Evolutionary conservation across 2,329 filamentous ascomycete species (phyloP).

Genomic region (Colletotrichum orchidophilum): DNA sequence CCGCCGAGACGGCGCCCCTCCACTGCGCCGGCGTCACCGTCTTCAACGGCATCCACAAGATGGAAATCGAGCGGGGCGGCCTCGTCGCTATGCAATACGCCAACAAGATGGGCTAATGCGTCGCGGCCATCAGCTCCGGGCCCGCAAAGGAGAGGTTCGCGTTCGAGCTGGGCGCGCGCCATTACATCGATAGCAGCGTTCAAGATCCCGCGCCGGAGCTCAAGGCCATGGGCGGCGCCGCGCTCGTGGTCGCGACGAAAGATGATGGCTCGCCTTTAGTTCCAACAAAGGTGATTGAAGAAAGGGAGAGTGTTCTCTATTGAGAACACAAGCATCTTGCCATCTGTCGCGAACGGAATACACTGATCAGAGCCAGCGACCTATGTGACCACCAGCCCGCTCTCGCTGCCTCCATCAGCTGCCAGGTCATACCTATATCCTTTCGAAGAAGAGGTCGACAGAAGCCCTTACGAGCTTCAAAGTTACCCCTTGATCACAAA

Average conservation of each 20-base stretch:
- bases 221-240: slow-evolving; percentile 66
- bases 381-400: no score
- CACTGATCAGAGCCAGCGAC: no score
- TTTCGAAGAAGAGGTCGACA: no score
- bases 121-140: slow-evolving; percentile 67
- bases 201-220: slow-evolving; percentile 59
- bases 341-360: no score
- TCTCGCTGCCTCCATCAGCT: no score
- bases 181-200: slow-evolving; percentile 52
- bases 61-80: slow-evolving; percentile 49
- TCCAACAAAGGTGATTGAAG: no score
- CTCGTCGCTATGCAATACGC: slow-evolving; percentile 68
- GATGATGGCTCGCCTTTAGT: no score
- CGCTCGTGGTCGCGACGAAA: slow-evolving; percentile 68
- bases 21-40: slow-evolving; percentile 61
- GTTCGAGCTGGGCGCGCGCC: neutral
- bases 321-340: no score
- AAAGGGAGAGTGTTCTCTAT: no score
- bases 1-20: slow-evolving; percentile 57
- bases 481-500: no score
- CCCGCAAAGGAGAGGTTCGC: slow-evolving; percentile 75
- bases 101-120: slow-evolving; percentile 69
- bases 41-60: slow-evolving; percentile 60
- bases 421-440: no score
- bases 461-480: no score